Conservation (phyloP, 352 stramenopile species). For the Pythium brassicae region DNA sequence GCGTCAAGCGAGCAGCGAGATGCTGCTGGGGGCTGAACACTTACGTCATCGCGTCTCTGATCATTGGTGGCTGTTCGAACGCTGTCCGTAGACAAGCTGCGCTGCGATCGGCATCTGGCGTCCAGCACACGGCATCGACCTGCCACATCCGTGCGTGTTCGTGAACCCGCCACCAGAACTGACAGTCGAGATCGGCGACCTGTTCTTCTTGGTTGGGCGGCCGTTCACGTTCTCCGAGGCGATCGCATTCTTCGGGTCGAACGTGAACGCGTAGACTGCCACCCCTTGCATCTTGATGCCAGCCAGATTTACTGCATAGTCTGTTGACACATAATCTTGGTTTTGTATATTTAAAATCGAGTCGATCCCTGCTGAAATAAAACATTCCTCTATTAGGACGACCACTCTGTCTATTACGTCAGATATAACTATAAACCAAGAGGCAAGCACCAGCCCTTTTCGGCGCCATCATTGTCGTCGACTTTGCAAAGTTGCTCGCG, state of each 20-base stretch:
- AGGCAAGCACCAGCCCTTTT: too few species aligned
- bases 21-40: too few species aligned
- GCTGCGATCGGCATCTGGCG: slow-evolving; percentile 65
- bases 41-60: neutral
- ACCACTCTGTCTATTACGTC: too few species aligned
- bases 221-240: slow-evolving; percentile 42
- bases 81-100: slow-evolving; percentile 34
- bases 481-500: neutral
- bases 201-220: slow-evolving; percentile 70
- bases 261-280: neutral
- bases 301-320: too few species aligned
- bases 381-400: too few species aligned
- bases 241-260: slow-evolving; percentile 24
- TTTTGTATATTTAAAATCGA: too few species aligned
- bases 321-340: too few species aligned
- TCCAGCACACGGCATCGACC: slow-evolving; percentile 37
- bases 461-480: too few species aligned
- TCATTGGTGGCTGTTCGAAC: neutral
- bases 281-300: too few species aligned
- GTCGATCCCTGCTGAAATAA: too few species aligned
- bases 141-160: slow-evolving; percentile 70
- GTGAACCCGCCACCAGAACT: slow-evolving; percentile 51
- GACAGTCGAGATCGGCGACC: slow-evolving; percentile 48
- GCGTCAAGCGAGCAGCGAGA: neutral
- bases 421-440: too few species aligned